Conservation (phyloP, 2,329 filamentous ascomycete genomes). For the Talaromyces sp. region DNA sequence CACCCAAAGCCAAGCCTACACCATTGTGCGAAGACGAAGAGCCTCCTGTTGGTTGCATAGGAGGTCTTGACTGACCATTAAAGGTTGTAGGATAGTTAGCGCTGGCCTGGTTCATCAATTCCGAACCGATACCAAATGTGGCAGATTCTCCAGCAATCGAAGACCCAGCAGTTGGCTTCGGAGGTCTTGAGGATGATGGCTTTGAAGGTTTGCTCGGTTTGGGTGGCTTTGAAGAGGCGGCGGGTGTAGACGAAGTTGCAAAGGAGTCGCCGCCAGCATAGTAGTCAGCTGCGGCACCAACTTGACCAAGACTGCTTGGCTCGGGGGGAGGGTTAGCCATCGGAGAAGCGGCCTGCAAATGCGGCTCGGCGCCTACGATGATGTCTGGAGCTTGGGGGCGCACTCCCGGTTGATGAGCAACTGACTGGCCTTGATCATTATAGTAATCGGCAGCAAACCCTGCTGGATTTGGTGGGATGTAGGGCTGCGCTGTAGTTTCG, state of each 20-base stretch:
- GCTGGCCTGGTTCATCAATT: constrained; percentile 24
- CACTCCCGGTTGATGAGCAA: constrained; percentile 57
- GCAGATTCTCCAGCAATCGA: constrained; percentile 30
- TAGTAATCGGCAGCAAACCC: constrained; percentile 61
- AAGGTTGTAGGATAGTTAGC: constrained; percentile 23
- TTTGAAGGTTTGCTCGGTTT: constrained; percentile 33
- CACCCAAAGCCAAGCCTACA: constrained; percentile 34
- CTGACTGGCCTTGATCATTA: constrained; percentile 59
- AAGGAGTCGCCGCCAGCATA: constrained; percentile 35
- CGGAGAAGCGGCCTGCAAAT: constrained; percentile 53
- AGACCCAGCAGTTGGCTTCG: constrained; percentile 9
- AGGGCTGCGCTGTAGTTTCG: constrained; percentile 42
- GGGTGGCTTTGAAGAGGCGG: constrained; percentile 27
- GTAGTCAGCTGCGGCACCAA: constrained; percentile 55
- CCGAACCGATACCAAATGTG: constrained; percentile 42
- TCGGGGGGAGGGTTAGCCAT: constrained; percentile 54
- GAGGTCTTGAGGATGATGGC: constrained; percentile 20
- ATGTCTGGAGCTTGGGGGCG: constrained; percentile 51
- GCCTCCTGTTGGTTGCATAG: constrained; percentile 22
- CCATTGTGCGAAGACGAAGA: constrained; percentile 31
- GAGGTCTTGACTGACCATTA: constrained; percentile 20
- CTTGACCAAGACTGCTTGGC: constrained; percentile 49
- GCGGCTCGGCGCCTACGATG: constrained; percentile 54
- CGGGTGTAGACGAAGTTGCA: constrained; percentile 19
- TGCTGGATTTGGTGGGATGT: constrained; percentile 45